A percentile compares a stretch with the other conserved stretches of the same genome.
phyloP scores from a whole-genome alignment of 257 asterid genomes.

The Agastache rugosa region DNA sequence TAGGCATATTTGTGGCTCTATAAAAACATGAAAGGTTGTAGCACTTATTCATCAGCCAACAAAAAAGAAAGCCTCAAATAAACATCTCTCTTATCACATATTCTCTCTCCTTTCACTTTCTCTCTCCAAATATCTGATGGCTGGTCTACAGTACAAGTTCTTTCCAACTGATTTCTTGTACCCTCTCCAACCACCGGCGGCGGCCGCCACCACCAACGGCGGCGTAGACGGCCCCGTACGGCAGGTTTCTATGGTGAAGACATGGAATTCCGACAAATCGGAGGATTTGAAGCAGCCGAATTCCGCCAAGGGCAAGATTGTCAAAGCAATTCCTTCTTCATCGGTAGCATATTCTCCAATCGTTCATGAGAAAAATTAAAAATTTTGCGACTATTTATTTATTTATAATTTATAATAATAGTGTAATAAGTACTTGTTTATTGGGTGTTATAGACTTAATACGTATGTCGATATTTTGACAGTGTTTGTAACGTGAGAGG shows the following conservation, averaged over 20 bases:
- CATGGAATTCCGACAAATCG: conserved; percentile 15
- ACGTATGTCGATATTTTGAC: neutral
- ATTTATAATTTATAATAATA: neutral
- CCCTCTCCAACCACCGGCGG: conserved; percentile 43
- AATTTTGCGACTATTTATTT: neutral
- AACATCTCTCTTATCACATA: neutral
- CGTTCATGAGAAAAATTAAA: conserved; percentile 30
- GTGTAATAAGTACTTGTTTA: neutral
- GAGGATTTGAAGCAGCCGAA: conserved; percentile 35
- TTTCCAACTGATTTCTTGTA: conserved; percentile 46
- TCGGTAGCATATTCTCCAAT: conserved; percentile 25
- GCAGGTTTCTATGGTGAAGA: conserved; percentile 39
- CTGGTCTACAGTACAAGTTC: conserved; percentile 47
- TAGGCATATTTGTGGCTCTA: conserved; percentile 28
- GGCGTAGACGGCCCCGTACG: conserved; percentile 26
- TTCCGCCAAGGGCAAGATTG: conserved; percentile 34
- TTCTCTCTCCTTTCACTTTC: neutral
- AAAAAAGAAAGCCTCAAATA: neutral
- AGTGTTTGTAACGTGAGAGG: conserved; percentile 8
- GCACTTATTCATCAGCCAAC: conserved; percentile 27
- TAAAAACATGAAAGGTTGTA: conserved; percentile 28
- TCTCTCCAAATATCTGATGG: conserved; percentile 31
- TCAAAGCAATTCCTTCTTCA: conserved; percentile 42
- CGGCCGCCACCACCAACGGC: conserved; percentile 31
- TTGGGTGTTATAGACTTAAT: neutral